Percentiles rank a stretch among this genome's conserved stretches.
Conservation (phyloP, 192 early-diverging fungal genomes). For the Pilaira anomala region DNA sequence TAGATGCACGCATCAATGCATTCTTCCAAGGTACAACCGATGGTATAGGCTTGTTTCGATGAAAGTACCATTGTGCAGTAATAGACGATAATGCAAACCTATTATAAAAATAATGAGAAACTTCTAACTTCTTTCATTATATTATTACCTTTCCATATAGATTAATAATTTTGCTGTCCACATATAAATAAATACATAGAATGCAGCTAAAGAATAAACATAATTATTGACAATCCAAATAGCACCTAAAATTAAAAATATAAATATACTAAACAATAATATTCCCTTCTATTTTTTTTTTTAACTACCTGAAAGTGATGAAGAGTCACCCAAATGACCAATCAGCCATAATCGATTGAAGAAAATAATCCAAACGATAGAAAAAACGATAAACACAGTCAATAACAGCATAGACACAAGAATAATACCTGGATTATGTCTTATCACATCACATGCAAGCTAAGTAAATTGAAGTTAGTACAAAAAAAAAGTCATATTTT, state of each 20-base stretch:
- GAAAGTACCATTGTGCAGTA: conserved; percentile 81
- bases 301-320: conserved; percentile 2
- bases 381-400: conserved; percentile 57
- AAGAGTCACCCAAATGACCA: conserved; percentile 36
- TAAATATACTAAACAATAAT: not conserved
- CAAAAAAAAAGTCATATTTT: not conserved
- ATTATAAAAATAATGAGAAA: conserved; percentile 7
- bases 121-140: not conserved
- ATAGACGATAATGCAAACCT: conserved; percentile 64
- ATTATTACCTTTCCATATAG: conserved; percentile 62
- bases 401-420: conserved; percentile 58
- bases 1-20: conserved; percentile 47
- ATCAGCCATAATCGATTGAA: conserved; percentile 65
- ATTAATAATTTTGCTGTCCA: conserved; percentile 72
- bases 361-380: conserved; percentile 61
- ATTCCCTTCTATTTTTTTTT: conserved; percentile 1
- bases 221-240: conserved; percentile 52
- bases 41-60: conserved; percentile 25
- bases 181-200: conserved; percentile 68
- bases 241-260: too few relatives aligned
- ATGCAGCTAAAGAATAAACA: conserved; percentile 49
- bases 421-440: conserved; percentile 68
- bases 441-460: conserved; percentile 70
- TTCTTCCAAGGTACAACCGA: conserved; percentile 28
- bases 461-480: conserved; percentile 22